A percentile compares a stretch with the other conserved stretches of the same genome.
These are phyloP conservation scores for Omphalea diandra DNA, from an alignment of 441 rosid genomes.

Conservation along the genomic window DNA sequence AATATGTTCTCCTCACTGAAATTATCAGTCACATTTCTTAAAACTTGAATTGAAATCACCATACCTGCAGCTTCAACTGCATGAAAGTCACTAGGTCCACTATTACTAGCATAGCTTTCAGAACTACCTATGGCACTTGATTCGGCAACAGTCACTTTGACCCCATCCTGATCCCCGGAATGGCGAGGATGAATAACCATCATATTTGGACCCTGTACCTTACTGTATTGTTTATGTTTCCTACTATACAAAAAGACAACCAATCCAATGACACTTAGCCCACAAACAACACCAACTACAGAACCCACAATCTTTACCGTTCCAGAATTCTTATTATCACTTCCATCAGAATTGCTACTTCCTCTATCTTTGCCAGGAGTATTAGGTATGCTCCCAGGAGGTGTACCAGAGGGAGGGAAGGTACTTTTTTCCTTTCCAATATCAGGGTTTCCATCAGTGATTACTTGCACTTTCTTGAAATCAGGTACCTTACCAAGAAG, in stretches of 20 bases:
- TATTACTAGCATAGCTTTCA: slow-evolving; percentile 39
- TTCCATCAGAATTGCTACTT: slow-evolving; percentile 15
- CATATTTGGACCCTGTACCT: slow-evolving; percentile 53
- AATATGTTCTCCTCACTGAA: slow-evolving; percentile 53
- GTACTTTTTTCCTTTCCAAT: slow-evolving; percentile 31
- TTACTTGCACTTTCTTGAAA: slow-evolving; percentile 32
- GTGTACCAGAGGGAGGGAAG: slow-evolving; percentile 23
- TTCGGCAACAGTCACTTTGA: slow-evolving; percentile 54
- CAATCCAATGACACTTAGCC: slow-evolving; percentile 38
- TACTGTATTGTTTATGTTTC: slow-evolving; percentile 40
- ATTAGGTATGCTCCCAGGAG: slow-evolving; percentile 1
- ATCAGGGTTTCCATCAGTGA: slow-evolving; percentile 41
- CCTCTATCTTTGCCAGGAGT: not conserved
- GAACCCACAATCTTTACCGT: slow-evolving; percentile 44
- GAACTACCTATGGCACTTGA: slow-evolving; percentile 40
- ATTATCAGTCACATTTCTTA: slow-evolving; percentile 57
- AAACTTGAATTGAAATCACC: slow-evolving; percentile 54
- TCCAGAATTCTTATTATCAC: slow-evolving; percentile 30
- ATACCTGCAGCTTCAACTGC: slow-evolving; percentile 56
- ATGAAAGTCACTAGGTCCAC: slow-evolving; percentile 47
- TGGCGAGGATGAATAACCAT: slow-evolving; percentile 57
- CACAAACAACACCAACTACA: slow-evolving; percentile 45
- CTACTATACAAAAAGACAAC: slow-evolving; percentile 38
- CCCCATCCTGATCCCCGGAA: slow-evolving; percentile 48
- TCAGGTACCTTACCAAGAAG: slow-evolving; percentile 37